Percentiles rank a stretch among this genome's conserved stretches.
Conservation (phyloP, 2,329 filamentous ascomycete species). For the Aspergillus flavus region DNA sequence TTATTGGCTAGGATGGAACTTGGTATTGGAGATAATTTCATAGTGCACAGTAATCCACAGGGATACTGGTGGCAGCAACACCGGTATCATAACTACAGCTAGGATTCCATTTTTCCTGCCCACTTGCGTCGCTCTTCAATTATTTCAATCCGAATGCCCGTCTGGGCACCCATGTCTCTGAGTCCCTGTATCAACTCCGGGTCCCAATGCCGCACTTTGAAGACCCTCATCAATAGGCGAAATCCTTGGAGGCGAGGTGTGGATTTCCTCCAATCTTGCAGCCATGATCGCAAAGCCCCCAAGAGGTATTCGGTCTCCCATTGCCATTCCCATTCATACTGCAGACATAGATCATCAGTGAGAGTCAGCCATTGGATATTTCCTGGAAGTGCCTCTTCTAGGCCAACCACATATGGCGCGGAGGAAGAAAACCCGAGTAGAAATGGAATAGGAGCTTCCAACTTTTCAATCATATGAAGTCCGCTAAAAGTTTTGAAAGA, state of each 20-base stretch:
- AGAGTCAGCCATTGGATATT: conserved; percentile 5
- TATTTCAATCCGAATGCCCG: conserved; percentile 8
- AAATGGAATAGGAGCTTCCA: not conserved
- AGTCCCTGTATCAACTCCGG: no score
- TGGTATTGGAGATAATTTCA: no score
- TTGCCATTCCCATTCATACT: conserved; percentile 18
- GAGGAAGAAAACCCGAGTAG: not conserved
- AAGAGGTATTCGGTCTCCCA: not conserved
- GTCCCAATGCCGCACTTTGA: no score
- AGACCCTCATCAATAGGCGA: no score
- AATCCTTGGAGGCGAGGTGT: conserved; percentile 17
- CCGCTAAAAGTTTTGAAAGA: not conserved
- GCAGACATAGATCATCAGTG: conserved; percentile 18
- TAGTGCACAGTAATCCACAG: no score
- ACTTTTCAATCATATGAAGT: not conserved
- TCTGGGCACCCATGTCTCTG: conserved; percentile 2
- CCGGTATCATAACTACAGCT: no score
- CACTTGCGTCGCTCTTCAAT: no score
- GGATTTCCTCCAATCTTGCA: conserved; percentile 13
- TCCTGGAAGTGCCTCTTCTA: not conserved
- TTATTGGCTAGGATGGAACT: no score
- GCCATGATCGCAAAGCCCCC: conserved; percentile 16
- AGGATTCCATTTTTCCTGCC: not conserved
- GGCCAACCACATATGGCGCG: not conserved
- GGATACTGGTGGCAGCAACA: no score